Conservation (phyloP, 140 eudicot species). For the Oenanthe javanica region DNA sequence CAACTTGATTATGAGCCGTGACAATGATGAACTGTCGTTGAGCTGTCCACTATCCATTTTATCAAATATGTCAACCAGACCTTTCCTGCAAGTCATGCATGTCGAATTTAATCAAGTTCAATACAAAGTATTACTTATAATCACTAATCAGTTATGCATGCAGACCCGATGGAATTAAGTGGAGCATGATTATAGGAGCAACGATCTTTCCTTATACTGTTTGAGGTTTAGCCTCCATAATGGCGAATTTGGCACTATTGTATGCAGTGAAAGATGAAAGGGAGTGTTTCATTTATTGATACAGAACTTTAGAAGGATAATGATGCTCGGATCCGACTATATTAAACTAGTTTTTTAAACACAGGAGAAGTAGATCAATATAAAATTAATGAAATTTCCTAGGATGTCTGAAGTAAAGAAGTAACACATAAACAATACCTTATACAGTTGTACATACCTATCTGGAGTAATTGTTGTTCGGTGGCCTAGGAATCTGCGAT, state of each 20-base stretch:
- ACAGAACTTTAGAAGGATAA: background rate
- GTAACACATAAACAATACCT: background rate
- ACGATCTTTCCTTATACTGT: background rate
- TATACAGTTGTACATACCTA: slow-evolving; percentile 37
- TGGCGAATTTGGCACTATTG: background rate
- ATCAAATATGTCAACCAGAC: slow-evolving; percentile 79
- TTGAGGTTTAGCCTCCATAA: background rate
- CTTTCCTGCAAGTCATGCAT: slow-evolving; percentile 47
- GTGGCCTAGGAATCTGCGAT: slow-evolving; percentile 80
- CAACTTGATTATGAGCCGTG: slow-evolving; percentile 42
- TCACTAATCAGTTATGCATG: background rate
- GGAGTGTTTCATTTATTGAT: background rate
- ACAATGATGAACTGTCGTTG: slow-evolving; percentile 33
- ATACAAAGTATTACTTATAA: background rate
- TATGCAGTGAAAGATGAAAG: background rate
- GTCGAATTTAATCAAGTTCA: background rate
- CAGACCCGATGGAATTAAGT: background rate
- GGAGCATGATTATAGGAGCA: background rate
- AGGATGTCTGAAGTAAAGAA: background rate
- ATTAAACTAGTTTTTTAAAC: background rate
- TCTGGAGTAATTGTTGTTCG: slow-evolving; percentile 78
- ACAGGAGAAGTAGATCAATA: background rate
- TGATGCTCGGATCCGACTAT: background rate
- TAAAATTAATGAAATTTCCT: background rate
- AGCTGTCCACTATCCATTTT: slow-evolving; percentile 70